Evolutionary conservation across 2,329 filamentous ascomycete genomes (phyloP).

Genomic region (Gaeumannomyces sp.): DNA sequence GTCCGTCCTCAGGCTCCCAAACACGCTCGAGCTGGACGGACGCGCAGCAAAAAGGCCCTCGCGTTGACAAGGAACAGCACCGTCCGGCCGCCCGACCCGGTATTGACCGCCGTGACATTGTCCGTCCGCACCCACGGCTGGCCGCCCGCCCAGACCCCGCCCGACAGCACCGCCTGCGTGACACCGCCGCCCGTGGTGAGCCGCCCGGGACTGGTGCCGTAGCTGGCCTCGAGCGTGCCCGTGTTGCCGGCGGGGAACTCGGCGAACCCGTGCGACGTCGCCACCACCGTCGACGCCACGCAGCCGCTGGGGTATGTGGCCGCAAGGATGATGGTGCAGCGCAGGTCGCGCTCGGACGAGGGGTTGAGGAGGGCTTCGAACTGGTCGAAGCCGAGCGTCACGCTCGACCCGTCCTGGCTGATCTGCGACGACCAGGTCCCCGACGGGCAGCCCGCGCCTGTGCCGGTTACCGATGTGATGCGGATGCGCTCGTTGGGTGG

Average conservation of each 20-base stretch:
- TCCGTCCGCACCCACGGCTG: constrained; percentile 8
- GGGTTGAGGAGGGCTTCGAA: constrained; percentile 2
- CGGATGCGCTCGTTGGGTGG: constrained; percentile 4
- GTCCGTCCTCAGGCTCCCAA: constrained; percentile 5
- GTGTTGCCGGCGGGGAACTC: background rate
- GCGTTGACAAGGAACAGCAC: constrained; percentile 5
- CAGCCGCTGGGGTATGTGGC: constrained; percentile 5
- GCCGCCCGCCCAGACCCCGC: background rate
- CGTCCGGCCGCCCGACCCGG: background rate
- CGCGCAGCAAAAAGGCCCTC: constrained; percentile 1
- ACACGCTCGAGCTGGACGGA: background rate
- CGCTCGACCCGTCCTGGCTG: constrained; percentile 7
- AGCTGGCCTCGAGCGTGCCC: constrained; percentile 3
- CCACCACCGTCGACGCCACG: constrained; percentile 1
- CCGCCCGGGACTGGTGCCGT: constrained; percentile 1
- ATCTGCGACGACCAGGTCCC: constrained; percentile 1
- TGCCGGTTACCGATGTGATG: background rate
- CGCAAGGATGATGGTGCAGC: constrained; percentile 1
- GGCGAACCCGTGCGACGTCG: constrained; percentile 8
- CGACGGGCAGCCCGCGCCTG: constrained; percentile 6
- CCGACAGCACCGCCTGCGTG: background rate
- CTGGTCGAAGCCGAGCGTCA: constrained; percentile 7
- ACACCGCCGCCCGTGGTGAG: background rate
- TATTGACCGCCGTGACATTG: background rate
- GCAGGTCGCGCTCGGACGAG: background rate